These are phyloP conservation scores for Vinca minor DNA, from an alignment of 257 asterid species.

Conservation along the genomic window DNA sequence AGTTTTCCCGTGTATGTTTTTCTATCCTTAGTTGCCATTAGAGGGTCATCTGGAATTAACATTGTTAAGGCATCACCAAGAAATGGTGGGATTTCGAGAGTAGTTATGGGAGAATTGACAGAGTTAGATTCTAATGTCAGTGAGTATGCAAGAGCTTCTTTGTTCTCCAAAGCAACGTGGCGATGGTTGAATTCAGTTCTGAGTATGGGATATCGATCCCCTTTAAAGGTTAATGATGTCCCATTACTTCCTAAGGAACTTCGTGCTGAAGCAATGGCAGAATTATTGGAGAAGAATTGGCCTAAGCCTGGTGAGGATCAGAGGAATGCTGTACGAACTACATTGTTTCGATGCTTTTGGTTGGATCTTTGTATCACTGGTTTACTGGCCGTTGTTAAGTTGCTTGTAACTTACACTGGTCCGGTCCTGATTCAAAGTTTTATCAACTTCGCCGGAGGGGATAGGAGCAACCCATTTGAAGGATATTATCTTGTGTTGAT, in stretches of 20 bases:
- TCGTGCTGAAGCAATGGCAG: conserved; percentile 42
- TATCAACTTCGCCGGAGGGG: conserved; percentile 37
- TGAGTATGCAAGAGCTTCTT: conserved; percentile 48
- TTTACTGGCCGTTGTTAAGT: conserved; percentile 30
- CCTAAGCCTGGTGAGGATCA: conserved; percentile 35
- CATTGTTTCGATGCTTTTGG: conserved; percentile 54
- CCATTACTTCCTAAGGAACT: conserved; percentile 44
- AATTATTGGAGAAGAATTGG: conserved; percentile 41
- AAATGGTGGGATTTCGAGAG: conserved; percentile 5
- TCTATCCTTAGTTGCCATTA: conserved; percentile 28
- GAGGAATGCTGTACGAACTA: conserved; percentile 34
- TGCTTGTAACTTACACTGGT: conserved; percentile 49
- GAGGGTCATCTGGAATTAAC: conserved; percentile 29
- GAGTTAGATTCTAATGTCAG: conserved; percentile 26
- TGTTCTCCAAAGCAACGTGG: conserved; percentile 43
- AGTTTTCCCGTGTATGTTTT: conserved; percentile 33
- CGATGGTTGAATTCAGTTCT: conserved; percentile 59
- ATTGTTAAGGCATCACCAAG: conserved; percentile 16
- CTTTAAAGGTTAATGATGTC: conserved; percentile 44
- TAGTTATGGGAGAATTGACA: conserved; percentile 13
- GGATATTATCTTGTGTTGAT: conserved; percentile 37
- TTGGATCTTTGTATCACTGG: conserved; percentile 42
- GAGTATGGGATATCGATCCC: conserved; percentile 38
- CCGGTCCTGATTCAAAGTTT: conserved; percentile 53
- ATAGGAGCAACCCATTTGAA: conserved; percentile 22